Evolutionary conservation across 495 filamentous ascomycete genomes (phyloP).

Genomic region (Platismatia glauca): DNA sequence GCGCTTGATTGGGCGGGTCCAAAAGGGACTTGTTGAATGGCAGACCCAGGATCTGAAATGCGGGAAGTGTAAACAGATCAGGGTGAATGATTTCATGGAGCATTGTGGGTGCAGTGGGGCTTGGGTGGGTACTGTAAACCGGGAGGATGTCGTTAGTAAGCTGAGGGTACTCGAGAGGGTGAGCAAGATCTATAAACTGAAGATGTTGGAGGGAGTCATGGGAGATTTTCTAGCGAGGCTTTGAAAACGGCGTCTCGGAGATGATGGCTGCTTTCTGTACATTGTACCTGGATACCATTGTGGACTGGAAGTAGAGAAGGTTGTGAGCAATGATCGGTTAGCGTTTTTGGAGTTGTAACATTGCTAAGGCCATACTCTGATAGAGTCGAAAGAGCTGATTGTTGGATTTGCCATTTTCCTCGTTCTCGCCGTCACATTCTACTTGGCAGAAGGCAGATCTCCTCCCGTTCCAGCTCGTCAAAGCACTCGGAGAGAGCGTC

Average conservation of each 20-base stretch:
- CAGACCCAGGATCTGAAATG: slow-evolving; percentile 87
- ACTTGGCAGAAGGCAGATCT: too few species aligned
- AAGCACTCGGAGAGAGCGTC: slow-evolving; percentile 40
- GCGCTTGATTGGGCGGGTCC: slow-evolving; percentile 64
- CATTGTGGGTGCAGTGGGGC: slow-evolving; percentile 86
- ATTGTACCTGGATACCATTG: background rate
- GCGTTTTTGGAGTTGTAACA: background rate
- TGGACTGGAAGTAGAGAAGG: background rate
- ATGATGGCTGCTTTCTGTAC: background rate
- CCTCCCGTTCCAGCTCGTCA: slow-evolving; percentile 35
- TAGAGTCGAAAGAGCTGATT: background rate
- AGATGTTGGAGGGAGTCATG: slow-evolving; percentile 70
- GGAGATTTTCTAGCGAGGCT: slow-evolving; percentile 42
- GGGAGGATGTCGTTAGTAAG: slow-evolving; percentile 55
- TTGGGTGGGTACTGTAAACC: slow-evolving; percentile 66
- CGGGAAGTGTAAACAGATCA: slow-evolving; percentile 40
- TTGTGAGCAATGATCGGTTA: background rate
- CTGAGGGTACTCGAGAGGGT: slow-evolving; percentile 64
- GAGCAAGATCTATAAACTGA: slow-evolving; percentile 66
- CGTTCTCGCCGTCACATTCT: too few species aligned
- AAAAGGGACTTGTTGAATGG: slow-evolving; percentile 70
- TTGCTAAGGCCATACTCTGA: background rate
- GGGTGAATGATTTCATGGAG: slow-evolving; percentile 91
- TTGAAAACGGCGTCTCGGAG: slow-evolving; percentile 2
- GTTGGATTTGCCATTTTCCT: too few species aligned